These are phyloP conservation scores for Aspergillus hancockii DNA, from an alignment of 495 filamentous ascomycete species.

Conservation along the genomic window DNA sequence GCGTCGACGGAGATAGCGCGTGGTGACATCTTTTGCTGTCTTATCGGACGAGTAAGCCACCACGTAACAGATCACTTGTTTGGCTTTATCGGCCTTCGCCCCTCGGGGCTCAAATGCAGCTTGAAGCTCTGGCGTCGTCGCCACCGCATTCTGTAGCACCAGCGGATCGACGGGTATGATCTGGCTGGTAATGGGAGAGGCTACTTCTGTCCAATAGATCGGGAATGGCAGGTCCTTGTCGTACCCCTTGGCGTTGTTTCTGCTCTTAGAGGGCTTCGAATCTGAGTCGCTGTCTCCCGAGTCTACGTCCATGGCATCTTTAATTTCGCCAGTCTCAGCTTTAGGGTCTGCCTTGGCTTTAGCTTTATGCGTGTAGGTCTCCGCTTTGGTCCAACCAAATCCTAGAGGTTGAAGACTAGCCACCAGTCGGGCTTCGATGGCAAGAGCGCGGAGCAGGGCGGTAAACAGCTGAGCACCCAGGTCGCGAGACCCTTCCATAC, in stretches of 20 bases:
- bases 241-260: conserved; percentile 31
- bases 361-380: conserved; percentile 57
- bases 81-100: conserved; percentile 74
- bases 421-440: conserved; percentile 77
- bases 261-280: conserved; percentile 11
- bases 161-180: conserved; percentile 78
- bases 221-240: conserved; percentile 79
- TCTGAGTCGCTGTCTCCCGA: conserved; percentile 23
- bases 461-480: conserved; percentile 90
- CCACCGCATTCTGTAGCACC: conserved; percentile 65
- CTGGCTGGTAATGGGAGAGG: conserved; percentile 75
- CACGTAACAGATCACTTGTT: conserved; percentile 91
- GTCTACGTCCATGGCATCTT: conserved; percentile 18
- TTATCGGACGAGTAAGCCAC: conserved; percentile 82
- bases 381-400: conserved; percentile 86
- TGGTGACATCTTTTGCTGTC: conserved; percentile 92
- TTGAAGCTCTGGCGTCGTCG: conserved; percentile 67
- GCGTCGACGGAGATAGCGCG: conserved; percentile 83
- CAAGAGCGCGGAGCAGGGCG: conserved; percentile 78
- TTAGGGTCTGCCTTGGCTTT: conserved; percentile 28
- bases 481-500: conserved; percentile 81
- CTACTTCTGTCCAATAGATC: conserved; percentile 90
- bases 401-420: conserved; percentile 84
- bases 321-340: conserved; percentile 6
- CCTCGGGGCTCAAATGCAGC: conserved; percentile 81